Conservation (phyloP, 2,329 filamentous ascomycete genomes). For the Stachybotrys chlorohalonatus region DNA sequence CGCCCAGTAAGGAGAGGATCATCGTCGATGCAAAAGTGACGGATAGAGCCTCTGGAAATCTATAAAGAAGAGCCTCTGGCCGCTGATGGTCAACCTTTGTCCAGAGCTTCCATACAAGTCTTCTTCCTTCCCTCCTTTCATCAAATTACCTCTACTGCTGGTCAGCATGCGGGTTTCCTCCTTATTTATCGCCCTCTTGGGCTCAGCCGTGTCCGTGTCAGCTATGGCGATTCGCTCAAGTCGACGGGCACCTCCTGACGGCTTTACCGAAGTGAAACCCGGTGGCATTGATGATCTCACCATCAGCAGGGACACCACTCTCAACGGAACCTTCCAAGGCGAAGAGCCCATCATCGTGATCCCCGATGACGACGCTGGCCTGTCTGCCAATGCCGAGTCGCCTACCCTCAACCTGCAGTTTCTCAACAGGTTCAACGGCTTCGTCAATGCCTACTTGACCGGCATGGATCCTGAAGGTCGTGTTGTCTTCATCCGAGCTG, state of each 20-base stretch:
- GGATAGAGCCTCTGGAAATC: neutral
- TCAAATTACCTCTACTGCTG: neutral
- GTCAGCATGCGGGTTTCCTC: neutral
- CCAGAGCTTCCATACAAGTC: neutral
- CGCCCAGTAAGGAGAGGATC: neutral
- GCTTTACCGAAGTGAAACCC: conserved; percentile 20
- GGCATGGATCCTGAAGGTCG: conserved; percentile 28
- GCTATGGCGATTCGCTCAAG: neutral
- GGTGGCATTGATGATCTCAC: conserved; percentile 21
- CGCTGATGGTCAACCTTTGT: neutral
- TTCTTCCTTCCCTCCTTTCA: neutral
- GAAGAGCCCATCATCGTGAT: conserved; percentile 4
- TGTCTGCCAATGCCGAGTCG: conserved; percentile 5
- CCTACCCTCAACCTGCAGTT: conserved; percentile 16
- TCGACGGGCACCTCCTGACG: conserved; percentile 1
- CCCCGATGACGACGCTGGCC: conserved; percentile 1
- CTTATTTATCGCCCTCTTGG: neutral
- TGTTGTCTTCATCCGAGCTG: conserved; percentile 32
- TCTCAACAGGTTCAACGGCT: conserved; percentile 32
- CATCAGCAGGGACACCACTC: conserved; percentile 26
- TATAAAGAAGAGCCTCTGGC: neutral
- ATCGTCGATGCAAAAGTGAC: neutral
- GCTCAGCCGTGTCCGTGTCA: neutral
- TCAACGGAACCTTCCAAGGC: conserved; percentile 25
- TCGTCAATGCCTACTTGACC: conserved; percentile 36